Conservation (phyloP, 805 yeast species). For the Osmozyma mogii region DNA sequence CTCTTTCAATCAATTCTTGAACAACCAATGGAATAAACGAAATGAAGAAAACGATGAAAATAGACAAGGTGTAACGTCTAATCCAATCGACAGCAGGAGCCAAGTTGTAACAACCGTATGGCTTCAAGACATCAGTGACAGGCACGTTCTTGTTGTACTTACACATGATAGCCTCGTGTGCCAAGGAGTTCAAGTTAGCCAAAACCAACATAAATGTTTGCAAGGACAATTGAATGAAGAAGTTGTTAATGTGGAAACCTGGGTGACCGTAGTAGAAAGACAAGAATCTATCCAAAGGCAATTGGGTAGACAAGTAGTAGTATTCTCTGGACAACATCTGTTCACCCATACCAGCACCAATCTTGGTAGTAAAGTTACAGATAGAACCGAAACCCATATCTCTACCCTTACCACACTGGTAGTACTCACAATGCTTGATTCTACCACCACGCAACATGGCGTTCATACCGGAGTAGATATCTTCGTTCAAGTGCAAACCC, state of each 20-base stretch:
- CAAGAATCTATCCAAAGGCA: slow-evolving; percentile 73
- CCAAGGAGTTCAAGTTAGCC: slow-evolving; percentile 64
- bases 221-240: slow-evolving; percentile 68
- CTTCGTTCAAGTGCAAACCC: slow-evolving; percentile 80
- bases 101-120: slow-evolving; percentile 68
- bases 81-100: slow-evolving; percentile 74
- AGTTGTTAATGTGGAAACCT: slow-evolving; percentile 78
- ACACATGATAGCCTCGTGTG: slow-evolving; percentile 67
- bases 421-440: slow-evolving; percentile 80
- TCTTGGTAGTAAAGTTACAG: slow-evolving; percentile 77
- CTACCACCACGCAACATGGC: slow-evolving; percentile 80
- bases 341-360: slow-evolving; percentile 93
- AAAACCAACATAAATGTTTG: slow-evolving; percentile 65
- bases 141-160: slow-evolving; percentile 58
- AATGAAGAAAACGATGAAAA: slow-evolving; percentile 74
- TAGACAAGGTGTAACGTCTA: slow-evolving; percentile 71
- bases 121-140: slow-evolving; percentile 55
- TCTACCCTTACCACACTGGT: slow-evolving; percentile 88
- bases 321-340: slow-evolving; percentile 81
- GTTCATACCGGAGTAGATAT: slow-evolving; percentile 84
- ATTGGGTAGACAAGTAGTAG: slow-evolving; percentile 71
- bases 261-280: slow-evolving; percentile 83
- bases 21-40: slow-evolving; percentile 72
- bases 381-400: slow-evolving; percentile 84
- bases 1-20: slow-evolving; percentile 77